phyloP scores from a whole-genome alignment of 352 stramenopile genomes.

The Pythium monospermum region DNA sequence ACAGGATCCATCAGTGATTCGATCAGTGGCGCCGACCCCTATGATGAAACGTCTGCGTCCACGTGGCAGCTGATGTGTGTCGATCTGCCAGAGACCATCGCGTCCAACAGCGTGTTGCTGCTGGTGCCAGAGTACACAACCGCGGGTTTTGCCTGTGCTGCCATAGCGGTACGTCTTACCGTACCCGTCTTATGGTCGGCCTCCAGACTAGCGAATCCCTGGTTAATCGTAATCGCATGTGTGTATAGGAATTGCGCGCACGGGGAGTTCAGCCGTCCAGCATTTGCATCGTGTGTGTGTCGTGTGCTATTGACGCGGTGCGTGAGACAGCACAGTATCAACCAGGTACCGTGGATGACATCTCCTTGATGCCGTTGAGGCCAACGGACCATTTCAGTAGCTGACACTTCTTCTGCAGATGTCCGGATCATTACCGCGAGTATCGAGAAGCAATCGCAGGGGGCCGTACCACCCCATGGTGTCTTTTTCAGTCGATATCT shows the following conservation, averaged over 20 bases:
- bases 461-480: neutral
- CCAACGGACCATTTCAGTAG: too few species aligned
- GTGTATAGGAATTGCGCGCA: constrained; percentile 2
- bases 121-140: constrained; percentile 3
- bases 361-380: too few species aligned
- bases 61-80: constrained; percentile 14
- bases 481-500: constrained; percentile 8
- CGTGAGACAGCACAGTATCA: neutral
- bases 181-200: too few species aligned
- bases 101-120: constrained; percentile 5
- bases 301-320: constrained; percentile 6
- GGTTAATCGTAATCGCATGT: too few species aligned
- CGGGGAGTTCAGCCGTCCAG: constrained; percentile 5
- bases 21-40: neutral
- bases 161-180: constrained; percentile 12
- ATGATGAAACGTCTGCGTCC: neutral
- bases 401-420: constrained; percentile 6
- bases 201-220: too few species aligned
- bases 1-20: too few species aligned
- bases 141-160: neutral
- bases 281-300: constrained; percentile 15
- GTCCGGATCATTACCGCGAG: constrained; percentile 15
- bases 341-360: constrained; percentile 11
- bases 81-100: constrained; percentile 8
- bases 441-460: neutral